Evolutionary conservation across 2,329 filamentous ascomycete species (phyloP), one percentile per base, ranked within the genome.

Genomic region (Fusarium verrucosum): DNA sequence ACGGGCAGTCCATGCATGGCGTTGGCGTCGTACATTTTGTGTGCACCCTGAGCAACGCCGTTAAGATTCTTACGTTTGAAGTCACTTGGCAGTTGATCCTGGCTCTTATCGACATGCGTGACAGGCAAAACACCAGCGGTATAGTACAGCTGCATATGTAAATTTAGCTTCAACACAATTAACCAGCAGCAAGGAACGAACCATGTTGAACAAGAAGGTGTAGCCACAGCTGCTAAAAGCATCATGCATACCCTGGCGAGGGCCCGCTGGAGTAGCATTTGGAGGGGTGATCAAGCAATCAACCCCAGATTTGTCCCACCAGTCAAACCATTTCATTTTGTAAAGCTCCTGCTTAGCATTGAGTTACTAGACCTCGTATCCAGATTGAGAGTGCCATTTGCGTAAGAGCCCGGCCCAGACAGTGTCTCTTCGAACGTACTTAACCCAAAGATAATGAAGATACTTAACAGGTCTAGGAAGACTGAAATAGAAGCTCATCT

Each of bases 131-230:
- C 87, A 33, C 94, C 94, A 13, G 87, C 85, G 2, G 91, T 87
- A 77, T 97, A 97, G 74, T 97, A 94, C 44, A 97, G 86, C 87
- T 92, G 62, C 20, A 25, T 3, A 23, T 13, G n/a, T n/a, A n/a
- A n/a, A 28, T 32, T 70, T 42, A 69, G 60, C 11, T 25, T 35
- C 2, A 9, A 10, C 4, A 11, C 13, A 20, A 1, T 13, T 23
- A 9, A 30, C 8, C 11, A 4, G 2, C 19, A 4, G 19, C 6
- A 4, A 46, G 7, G 2, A 8, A 79, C 86, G 77, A 79, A 91
- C 89, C 72, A 97, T 67, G 71, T 97, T 97, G 80, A 95, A 98
- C 53, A 97, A 78, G 74, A 97, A 97, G 0, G 94, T 97, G 73
- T 98, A 97, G 2, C 92, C 93, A 71, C 94, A 97, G 67, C 89